Evolutionary conservation across 2,329 filamentous ascomycete species (phyloP).

Genomic region (Diplodia intermedia): DNA sequence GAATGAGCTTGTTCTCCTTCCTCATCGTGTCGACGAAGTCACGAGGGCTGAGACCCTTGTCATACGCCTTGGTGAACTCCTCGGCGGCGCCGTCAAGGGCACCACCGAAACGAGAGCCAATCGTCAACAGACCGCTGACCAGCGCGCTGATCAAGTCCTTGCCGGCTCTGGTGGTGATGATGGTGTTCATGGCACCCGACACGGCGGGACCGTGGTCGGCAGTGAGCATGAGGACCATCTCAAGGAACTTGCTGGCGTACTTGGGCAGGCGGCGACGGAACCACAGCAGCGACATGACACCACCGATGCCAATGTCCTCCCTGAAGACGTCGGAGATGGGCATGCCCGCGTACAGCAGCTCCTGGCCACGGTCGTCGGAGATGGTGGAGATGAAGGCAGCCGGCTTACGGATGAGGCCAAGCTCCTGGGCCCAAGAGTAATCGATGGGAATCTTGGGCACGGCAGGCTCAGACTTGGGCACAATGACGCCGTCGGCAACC

Average conservation of each 20-base stretch:
- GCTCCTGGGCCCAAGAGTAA: conserved; percentile 99
- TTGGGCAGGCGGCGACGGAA: conserved; percentile 96
- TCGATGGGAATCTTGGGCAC: conserved; percentile 99
- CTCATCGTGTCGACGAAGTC: conserved; percentile 99
- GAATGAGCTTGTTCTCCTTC: conserved; percentile 99
- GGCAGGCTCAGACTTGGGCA: conserved; percentile 84
- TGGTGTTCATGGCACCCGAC: conserved; percentile 99
- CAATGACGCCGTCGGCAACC: conserved; percentile 82
- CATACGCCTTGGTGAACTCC: conserved; percentile 97
- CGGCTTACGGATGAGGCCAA: conserved; percentile 98
- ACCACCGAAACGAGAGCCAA: conserved; percentile 97
- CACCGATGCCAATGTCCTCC: conserved; percentile 98
- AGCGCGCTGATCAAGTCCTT: conserved; percentile 97
- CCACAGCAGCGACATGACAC: conserved; percentile 99
- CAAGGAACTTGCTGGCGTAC: conserved; percentile 98
- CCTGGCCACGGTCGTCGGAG: conserved; percentile 98
- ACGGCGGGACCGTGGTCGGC: conserved; percentile 98
- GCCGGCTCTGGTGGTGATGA: conserved; percentile 98
- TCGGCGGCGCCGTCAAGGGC: conserved; percentile 96
- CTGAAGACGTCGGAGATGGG: conserved; percentile 99
- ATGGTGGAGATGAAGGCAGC: conserved; percentile 99
- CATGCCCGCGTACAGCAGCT: conserved; percentile 98
- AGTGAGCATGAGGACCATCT: conserved; percentile 99
- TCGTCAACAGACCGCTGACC: conserved; percentile 95
- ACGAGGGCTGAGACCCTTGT: conserved; percentile 97